Conservation (phyloP, 441 rosid genomes). For the Aquilaria agallochum region DNA sequence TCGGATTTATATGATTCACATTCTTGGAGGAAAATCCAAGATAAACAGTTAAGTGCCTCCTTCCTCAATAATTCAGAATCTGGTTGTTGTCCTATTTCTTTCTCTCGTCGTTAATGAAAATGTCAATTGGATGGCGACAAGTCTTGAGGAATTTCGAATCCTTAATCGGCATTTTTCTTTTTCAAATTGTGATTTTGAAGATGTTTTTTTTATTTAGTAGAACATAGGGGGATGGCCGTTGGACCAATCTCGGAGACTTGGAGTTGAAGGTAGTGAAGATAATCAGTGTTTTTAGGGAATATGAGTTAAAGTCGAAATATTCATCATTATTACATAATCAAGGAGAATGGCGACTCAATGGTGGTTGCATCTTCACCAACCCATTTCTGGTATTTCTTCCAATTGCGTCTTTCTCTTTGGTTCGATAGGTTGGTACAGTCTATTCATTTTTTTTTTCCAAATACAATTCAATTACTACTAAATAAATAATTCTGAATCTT, state of each 20-base stretch:
- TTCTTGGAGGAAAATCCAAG: conserved; percentile 7
- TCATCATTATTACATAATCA: conserved; percentile 9
- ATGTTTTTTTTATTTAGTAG: background rate
- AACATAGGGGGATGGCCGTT: conserved; percentile 18
- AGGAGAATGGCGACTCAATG: conserved; percentile 13
- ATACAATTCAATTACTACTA: too few species aligned
- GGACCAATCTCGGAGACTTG: conserved; percentile 16
- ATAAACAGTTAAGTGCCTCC: background rate
- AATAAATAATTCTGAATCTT: too few species aligned
- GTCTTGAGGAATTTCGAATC: too few species aligned
- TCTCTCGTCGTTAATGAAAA: too few species aligned
- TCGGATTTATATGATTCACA: conserved; percentile 18
- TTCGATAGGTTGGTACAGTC: conserved; percentile 3
- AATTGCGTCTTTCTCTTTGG: background rate
- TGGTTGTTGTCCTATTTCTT: too few species aligned
- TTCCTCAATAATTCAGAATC: background rate
- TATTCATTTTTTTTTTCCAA: background rate
- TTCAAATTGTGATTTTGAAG: too few species aligned
- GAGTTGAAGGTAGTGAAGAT: conserved; percentile 22
- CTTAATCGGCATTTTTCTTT: too few species aligned
- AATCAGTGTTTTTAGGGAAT: conserved; percentile 11
- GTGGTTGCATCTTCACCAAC: conserved; percentile 31
- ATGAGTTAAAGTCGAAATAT: conserved; percentile 12
- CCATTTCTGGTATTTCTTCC: background rate
- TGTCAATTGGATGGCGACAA: too few species aligned